Evolutionary conservation across 371 early-diverging fungal genomes (phyloP).

Genomic region (Smittium culicis): DNA sequence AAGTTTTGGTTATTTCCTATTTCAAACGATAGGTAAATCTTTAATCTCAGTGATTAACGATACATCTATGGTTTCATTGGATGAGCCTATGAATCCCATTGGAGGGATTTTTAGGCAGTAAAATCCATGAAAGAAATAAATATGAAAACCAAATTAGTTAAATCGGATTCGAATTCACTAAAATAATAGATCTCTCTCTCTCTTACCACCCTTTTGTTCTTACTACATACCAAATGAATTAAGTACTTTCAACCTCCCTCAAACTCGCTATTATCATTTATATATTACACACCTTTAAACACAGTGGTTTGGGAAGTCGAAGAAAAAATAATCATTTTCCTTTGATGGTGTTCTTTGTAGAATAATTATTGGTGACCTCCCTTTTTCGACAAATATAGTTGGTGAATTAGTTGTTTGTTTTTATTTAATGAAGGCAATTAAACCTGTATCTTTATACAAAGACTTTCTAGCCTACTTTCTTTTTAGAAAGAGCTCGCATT

Average conservation of each 20-base stretch:
- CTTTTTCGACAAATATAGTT: too few species aligned
- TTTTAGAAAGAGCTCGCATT: too few species aligned
- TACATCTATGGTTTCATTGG: slow-evolving; percentile 1
- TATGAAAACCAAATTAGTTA: not conserved
- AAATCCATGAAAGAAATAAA: not conserved
- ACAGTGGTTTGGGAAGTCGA: not conserved
- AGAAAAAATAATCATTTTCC: too few species aligned
- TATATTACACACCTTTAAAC: not conserved
- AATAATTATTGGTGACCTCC: too few species aligned
- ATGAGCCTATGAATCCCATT: not conserved
- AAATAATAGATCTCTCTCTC: not conserved
- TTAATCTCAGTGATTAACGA: not conserved
- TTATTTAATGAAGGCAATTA: too few species aligned
- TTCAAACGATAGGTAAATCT: not conserved
- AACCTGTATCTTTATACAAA: too few species aligned
- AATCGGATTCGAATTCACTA: not conserved
- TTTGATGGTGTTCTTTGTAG: too few species aligned
- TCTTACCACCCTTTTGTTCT: not conserved
- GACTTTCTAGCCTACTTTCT: too few species aligned
- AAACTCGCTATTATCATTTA: not conserved
- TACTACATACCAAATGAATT: not conserved
- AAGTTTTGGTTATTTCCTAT: not conserved
- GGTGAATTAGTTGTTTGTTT: too few species aligned
- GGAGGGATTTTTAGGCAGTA: not conserved
- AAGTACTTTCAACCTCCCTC: not conserved